phyloP scores from a whole-genome alignment of 805 yeast species.

The Monosporozyma unispora region DNA sequence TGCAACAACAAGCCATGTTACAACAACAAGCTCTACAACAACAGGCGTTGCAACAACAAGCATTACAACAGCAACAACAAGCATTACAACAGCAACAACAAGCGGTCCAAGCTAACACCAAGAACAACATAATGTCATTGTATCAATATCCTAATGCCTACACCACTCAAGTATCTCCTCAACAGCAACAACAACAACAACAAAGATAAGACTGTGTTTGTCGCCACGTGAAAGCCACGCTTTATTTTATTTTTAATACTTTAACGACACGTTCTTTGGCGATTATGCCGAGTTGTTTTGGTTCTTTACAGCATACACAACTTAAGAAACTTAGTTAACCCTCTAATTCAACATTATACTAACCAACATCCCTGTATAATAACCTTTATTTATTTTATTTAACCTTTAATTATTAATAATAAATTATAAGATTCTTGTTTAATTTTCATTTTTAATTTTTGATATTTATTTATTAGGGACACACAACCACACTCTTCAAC shows the following conservation, averaged over 20 bases:
- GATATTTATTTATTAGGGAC: background rate
- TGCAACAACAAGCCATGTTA: conserved; percentile 4
- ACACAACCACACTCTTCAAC: background rate
- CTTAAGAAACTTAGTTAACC: too few species aligned
- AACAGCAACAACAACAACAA: conserved; percentile 8
- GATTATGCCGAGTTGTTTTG: background rate
- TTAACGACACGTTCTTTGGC: background rate
- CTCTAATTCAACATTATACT: too few species aligned
- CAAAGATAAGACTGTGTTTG: background rate
- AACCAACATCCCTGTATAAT: too few species aligned
- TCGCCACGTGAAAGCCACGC: background rate
- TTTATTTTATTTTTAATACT: background rate
- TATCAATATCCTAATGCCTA: background rate
- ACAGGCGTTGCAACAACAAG: conserved; percentile 13
- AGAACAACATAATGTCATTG: background rate
- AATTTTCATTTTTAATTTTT: background rate
- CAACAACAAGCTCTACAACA: conserved; percentile 12
- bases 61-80: conserved; percentile 9
- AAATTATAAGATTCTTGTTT: background rate
- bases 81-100: conserved; percentile 9
- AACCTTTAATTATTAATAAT: background rate
- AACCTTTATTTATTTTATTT: background rate
- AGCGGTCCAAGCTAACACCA: background rate
- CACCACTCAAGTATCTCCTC: conserved; percentile 8
- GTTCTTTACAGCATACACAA: too few species aligned